Evolutionary conservation across 331 rosid genomes (phyloP).

Genomic region (Quercus tomentella): DNA sequence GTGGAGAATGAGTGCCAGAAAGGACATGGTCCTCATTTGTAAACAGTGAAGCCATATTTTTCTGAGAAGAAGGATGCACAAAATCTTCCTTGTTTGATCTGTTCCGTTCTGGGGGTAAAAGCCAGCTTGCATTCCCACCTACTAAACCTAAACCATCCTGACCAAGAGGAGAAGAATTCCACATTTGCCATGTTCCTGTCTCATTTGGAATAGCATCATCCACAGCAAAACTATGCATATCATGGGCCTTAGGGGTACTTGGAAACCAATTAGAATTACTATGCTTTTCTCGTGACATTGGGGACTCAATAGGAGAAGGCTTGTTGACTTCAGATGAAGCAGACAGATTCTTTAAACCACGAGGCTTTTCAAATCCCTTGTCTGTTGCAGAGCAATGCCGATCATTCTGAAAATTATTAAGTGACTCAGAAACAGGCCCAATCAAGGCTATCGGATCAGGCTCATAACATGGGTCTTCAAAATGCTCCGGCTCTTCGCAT

Average conservation of each 20-base stretch:
- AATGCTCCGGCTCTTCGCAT: conserved; percentile 79
- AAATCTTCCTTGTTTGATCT: conserved; percentile 63
- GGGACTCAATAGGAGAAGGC: conserved; percentile 94
- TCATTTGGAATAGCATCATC: conserved; percentile 57
- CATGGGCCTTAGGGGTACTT: conserved; percentile 42
- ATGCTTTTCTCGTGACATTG: conserved; percentile 84
- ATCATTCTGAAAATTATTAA: conserved; percentile 83
- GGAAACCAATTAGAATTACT: conserved; percentile 49
- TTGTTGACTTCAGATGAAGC: conserved; percentile 64
- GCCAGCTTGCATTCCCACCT: conserved; percentile 86
- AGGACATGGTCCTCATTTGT: conserved; percentile 63
- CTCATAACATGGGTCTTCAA: conserved; percentile 92
- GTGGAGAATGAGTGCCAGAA: conserved; percentile 60
- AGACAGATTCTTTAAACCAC: conserved; percentile 51
- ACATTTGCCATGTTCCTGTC: conserved; percentile 96
- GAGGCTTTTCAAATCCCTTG: conserved; percentile 51
- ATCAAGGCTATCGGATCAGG: conserved; percentile 83
- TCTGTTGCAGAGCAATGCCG: conserved; percentile 49
- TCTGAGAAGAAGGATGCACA: conserved; percentile 71
- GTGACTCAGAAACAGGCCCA: conserved; percentile 97
- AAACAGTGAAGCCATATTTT: conserved; percentile 70
- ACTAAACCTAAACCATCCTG: conserved; percentile 91
- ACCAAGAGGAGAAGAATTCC: conserved; percentile 83
- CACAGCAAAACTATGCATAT: conserved; percentile 40
- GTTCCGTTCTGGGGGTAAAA: conserved; percentile 55